Evolutionary conservation across 129 eudicot genomes (phyloP).

Genomic region (Tagetes erecta): DNA sequence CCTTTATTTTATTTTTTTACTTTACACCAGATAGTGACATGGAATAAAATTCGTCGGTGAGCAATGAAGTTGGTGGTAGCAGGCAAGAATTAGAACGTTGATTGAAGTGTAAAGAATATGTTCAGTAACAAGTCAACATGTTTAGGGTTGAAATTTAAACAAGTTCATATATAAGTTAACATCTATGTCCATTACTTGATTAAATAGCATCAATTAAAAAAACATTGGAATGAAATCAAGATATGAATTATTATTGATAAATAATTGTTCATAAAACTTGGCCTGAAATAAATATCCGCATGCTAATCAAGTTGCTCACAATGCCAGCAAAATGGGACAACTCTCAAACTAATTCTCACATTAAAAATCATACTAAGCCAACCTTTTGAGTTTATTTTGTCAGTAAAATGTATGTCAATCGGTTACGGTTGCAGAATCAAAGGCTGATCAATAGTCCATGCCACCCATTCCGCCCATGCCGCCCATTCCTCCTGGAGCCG

Average conservation of each 20-base stretch:
- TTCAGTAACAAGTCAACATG: neutral
- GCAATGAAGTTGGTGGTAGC: slow-evolving; percentile 32
- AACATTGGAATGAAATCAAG: slow-evolving; percentile 8
- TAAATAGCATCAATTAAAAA: too few relatives aligned
- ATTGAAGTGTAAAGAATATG: neutral
- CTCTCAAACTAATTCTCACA: neutral
- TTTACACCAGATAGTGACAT: neutral
- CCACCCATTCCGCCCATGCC: slow-evolving; percentile 61
- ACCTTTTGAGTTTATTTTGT: slow-evolving; percentile 18
- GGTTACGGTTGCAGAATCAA: neutral
- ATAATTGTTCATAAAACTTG: slow-evolving; percentile 21
- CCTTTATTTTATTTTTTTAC: neutral
- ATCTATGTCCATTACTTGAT: neutral
- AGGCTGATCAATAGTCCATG: slow-evolving; percentile 49
- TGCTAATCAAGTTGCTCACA: slow-evolving; percentile 22
- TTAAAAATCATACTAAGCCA: slow-evolving; percentile 16
- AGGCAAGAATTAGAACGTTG: slow-evolving; percentile 41
- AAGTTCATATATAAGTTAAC: neutral
- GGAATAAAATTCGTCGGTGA: neutral
- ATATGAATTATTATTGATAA: slow-evolving; percentile 7
- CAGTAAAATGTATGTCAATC: slow-evolving; percentile 29
- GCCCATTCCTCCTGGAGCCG: slow-evolving; percentile 65
- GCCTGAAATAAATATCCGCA: neutral
- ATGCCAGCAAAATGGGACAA: slow-evolving; percentile 5
- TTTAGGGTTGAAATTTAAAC: too few relatives aligned